phyloP scores from a whole-genome alignment of 108 stramenopile species.

The Ochromonas danica region DNA sequence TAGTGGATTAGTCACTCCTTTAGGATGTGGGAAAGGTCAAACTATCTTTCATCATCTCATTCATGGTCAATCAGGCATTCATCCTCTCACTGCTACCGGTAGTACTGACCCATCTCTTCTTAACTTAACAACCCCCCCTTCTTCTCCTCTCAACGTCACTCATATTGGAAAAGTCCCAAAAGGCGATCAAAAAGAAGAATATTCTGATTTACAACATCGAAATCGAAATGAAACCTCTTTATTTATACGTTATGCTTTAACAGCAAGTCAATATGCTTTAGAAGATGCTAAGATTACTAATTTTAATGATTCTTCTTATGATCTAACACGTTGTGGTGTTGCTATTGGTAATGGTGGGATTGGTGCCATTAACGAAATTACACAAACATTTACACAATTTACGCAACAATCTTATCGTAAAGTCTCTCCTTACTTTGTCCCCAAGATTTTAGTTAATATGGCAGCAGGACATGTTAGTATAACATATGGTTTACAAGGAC shows the following conservation, averaged over 20 bases:
- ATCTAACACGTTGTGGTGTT: slow-evolving; percentile 63
- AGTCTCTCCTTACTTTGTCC: slow-evolving; percentile 83
- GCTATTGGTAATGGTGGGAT: slow-evolving; percentile 76
- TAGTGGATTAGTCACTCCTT: slow-evolving; percentile 79
- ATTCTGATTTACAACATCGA: slow-evolving; percentile 39
- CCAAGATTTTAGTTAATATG: slow-evolving; percentile 81
- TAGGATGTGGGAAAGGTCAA: slow-evolving; percentile 65
- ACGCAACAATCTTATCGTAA: slow-evolving; percentile 55
- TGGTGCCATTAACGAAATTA: slow-evolving; percentile 78
- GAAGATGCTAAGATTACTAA: slow-evolving; percentile 41
- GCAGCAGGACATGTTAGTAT: slow-evolving; percentile 70
- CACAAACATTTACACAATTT: slow-evolving; percentile 52
- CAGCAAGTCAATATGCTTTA: background rate
- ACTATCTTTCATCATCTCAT: slow-evolving; percentile 68
- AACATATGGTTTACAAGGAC: slow-evolving; percentile 69
- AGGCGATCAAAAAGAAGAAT: slow-evolving; percentile 34
- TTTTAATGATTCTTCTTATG: background rate
- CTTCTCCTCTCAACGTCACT: slow-evolving; percentile 57
- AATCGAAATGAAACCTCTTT: background rate
- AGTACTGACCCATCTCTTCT: slow-evolving; percentile 47
- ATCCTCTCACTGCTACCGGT: slow-evolving; percentile 57
- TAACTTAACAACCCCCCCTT: slow-evolving; percentile 24
- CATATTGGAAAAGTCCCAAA: no score
- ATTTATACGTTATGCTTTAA: slow-evolving; percentile 38
- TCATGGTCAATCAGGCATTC: slow-evolving; percentile 56